A percentile compares a stretch with the other conserved stretches of the same genome.
Evolutionary conservation across 306 rosid species (phyloP).

Genomic region (Sindora glabra): DNA sequence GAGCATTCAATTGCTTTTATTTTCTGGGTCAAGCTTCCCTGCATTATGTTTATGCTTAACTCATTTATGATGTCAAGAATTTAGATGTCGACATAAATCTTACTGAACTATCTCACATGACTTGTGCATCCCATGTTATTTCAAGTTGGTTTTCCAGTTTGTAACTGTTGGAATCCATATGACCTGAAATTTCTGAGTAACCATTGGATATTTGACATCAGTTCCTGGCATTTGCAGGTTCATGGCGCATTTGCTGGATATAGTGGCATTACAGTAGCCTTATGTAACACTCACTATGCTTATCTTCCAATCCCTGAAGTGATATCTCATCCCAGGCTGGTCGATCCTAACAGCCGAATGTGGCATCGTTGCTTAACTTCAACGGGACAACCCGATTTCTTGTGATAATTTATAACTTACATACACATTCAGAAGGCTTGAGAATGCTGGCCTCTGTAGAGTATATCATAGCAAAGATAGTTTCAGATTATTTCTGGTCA

Average conservation of each 20-base stretch:
- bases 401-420: slow-evolving; percentile 18
- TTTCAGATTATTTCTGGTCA: slow-evolving; percentile 16
- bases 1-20: not conserved
- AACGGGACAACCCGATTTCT: slow-evolving; percentile 94
- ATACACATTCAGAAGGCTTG: slow-evolving; percentile 20
- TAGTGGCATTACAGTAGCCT: slow-evolving; percentile 88
- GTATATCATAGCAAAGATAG: slow-evolving; percentile 27
- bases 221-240: slow-evolving; percentile 51
- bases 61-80: not conserved
- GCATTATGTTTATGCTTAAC: not conserved
- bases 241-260: slow-evolving; percentile 98
- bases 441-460: slow-evolving; percentile 27
- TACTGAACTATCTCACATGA: too few species aligned
- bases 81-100: not conserved
- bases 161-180: too few species aligned
- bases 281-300: slow-evolving; percentile 93
- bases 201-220: not conserved
- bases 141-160: too few species aligned
- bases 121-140: too few species aligned
- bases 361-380: slow-evolving; percentile 99
- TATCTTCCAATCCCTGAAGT: slow-evolving; percentile 95
- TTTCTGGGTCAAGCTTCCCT: not conserved
- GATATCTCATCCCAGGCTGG: slow-evolving; percentile 69
- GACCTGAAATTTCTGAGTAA: too few species aligned
- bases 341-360: slow-evolving; percentile 94